Evolutionary conservation across 2,329 filamentous ascomycete genomes (phyloP), one percentile per base, ranked within the genome.

Genomic region (Exophiala sp.): DNA sequence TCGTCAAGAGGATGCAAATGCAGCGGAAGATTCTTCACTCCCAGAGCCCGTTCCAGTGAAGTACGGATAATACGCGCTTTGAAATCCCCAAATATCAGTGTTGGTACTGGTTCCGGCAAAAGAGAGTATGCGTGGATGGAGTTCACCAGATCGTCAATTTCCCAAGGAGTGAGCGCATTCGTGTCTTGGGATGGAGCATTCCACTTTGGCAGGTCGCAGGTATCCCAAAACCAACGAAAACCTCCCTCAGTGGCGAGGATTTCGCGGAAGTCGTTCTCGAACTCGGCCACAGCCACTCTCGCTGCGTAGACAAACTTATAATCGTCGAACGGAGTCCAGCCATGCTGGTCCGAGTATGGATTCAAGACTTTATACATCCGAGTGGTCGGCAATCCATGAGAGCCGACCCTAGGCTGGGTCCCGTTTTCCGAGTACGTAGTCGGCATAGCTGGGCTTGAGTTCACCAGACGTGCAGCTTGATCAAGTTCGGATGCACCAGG

Each of bases 321-420:
- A 24, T 58, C 55, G 6, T 54, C 44, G 34, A 57, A 57, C 20
- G 52, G 55, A 14, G 48, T 53, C 42, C 45, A 55, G 12, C 38
- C 51, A 41, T 52, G 42, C 38, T 60, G 54, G 16, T 57, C 51
- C 29, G 34, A 43, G 36, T 57, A 50, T 14, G 42, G 8, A 6
- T 14, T 16, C 21, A 41, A 14, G 14, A 16, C 14, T 16, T 10
- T 5, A 38, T 16, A 12, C 35, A 4, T 10, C 11, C 5, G 35
- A 38, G 11, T 3, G 24, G 24, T 29, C 5, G 24, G 24, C 24
- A 29, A 8, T 29, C 24, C 24, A 5, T 1, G 24, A 29, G 24
- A 29, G 7, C 5, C 24, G 4, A 5, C 7, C 24, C 24, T 5
- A 29, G 24, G 24, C 24, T 29, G 24, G 3, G 24, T 3, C 5